Base-by-base conservation (phyloP, 1,284 basidiomycete genomes). In the Boletellus deceptivus region DNA sequence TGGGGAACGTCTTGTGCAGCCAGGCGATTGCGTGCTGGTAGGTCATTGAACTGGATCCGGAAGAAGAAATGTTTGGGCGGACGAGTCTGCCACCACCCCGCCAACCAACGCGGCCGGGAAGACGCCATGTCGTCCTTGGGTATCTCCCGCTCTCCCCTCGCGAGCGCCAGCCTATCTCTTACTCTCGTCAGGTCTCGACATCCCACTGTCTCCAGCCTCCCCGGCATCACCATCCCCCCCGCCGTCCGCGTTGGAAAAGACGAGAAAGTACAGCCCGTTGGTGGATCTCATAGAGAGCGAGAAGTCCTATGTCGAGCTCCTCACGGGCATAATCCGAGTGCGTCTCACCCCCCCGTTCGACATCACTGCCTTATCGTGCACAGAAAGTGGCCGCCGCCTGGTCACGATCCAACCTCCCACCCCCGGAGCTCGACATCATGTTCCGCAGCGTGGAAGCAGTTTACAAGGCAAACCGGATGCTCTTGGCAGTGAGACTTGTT, bases 351-450 rank as follows among this genome's bases (percentile, higher is more conserved):
- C 29, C 38, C 34, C 29, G 24, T 36, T 39, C 43, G 46, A 41
- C 49, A 50, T 55, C 46, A n/a, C 34, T 60, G 46, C 51, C 58
- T 52, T 49, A 51, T 37, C 50, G n/a, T 6, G n/a, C 13, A 20
- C 64, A 98, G 91, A 93, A 91, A 82, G 91, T 98, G 8, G 97
- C 97, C 4, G 87, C 88, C 24, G 97, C 97, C 48, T 99, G 96
- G 96, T 98, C 94, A 13, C 78, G 93, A 37, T 83, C 86, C 42
- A 97, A 98, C 70, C 86, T 99, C 39, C 96, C 97, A 16, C 97
- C 96, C 2, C 82, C 82, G 13, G 89, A 93, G 61, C 80, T 99
- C 35, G 96, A 99, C 68, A 73, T 79, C 48, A 95, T 99, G 91
- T 99, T 99, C 71, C 80, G 96, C 57, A 87, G 88, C 61, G 82